These are phyloP conservation scores for Maudiozyma humilis DNA, from an alignment of 1,139 yeast genomes.

Conservation along the genomic window DNA sequence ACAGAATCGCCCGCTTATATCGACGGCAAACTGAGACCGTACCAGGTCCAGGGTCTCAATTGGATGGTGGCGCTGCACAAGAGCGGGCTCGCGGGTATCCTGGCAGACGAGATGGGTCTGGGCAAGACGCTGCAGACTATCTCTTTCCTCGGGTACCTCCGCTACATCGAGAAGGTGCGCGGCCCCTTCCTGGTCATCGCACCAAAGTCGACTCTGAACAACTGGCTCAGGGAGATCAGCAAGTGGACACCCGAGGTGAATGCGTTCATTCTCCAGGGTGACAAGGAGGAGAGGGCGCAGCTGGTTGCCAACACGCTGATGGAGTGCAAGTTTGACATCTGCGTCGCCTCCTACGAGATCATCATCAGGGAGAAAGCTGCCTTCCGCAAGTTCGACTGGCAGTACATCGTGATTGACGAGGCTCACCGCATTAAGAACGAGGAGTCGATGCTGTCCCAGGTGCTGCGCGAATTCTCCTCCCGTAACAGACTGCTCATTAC, in stretches of 20 bases:
- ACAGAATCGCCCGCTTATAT: conserved; percentile 60
- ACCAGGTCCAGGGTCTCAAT: conserved; percentile 81
- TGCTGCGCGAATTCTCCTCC: conserved; percentile 77
- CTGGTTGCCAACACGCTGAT: conserved; percentile 53
- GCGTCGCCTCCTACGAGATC: conserved; percentile 86
- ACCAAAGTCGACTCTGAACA: conserved; percentile 89
- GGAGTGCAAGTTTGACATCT: conserved; percentile 75
- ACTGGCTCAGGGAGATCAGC: conserved; percentile 89
- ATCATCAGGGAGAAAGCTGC: conserved; percentile 78
- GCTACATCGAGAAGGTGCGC: conserved; percentile 63
- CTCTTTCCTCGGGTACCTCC: conserved; percentile 76
- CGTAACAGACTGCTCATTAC: conserved; percentile 78
- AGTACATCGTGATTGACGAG: conserved; percentile 87
- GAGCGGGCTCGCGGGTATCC: conserved; percentile 75
- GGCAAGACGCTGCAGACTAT: conserved; percentile 93
- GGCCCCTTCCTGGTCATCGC: conserved; percentile 91
- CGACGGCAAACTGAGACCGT: conserved; percentile 66
- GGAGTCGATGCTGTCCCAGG: conserved; percentile 80
- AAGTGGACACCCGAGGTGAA: conserved; percentile 94
- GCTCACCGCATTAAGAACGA: conserved; percentile 96
- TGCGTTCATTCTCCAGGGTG: conserved; percentile 77
- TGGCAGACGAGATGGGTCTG: conserved; percentile 96
- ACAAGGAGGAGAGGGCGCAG: conserved; percentile 61
- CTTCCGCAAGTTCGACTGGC: conserved; percentile 81
- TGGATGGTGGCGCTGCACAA: conserved; percentile 80